Evolutionary conservation across 1,139 yeast genomes (phyloP).

Genomic region (Blastobotrys aristatus): DNA sequence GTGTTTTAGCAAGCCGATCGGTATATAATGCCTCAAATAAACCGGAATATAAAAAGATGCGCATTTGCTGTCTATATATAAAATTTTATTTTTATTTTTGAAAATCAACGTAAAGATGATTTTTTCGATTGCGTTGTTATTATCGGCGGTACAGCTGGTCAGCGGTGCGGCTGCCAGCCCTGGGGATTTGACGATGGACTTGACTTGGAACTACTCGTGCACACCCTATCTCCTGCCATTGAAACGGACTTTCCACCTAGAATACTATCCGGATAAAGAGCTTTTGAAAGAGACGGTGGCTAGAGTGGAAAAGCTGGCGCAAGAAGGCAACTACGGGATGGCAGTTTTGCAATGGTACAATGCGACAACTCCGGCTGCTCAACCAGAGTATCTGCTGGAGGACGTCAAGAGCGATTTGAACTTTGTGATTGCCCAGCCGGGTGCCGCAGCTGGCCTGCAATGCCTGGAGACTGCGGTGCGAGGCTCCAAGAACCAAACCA

Average conservation of each 20-base stretch:
- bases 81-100: too few relatives aligned
- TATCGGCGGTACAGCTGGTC: too few relatives aligned
- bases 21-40: not conserved
- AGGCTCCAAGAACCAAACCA: not conserved
- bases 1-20: too few relatives aligned
- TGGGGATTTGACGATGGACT: conserved; percentile 4
- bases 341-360: conserved; percentile 11
- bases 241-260: conserved; percentile 5
- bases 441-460: not conserved
- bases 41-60: not conserved
- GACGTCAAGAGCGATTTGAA: conserved; percentile 1
- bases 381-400: not conserved
- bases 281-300: not conserved
- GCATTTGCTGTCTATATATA: too few relatives aligned
- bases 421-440: conserved; percentile 1
- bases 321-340: conserved; percentile 6
- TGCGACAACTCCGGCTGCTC: not conserved
- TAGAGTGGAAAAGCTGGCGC: conserved; percentile 1
- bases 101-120: too few relatives aligned
- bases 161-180: not conserved
- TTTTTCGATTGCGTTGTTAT: too few relatives aligned
- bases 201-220: conserved; percentile 5
- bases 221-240: conserved; percentile 10
- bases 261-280: not conserved
- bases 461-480: conserved; percentile 6